Evolutionary conservation across 495 filamentous ascomycete species (phyloP), one percentile per base, ranked within the genome.

Genomic region (Penicillium bovifimosum): DNA sequence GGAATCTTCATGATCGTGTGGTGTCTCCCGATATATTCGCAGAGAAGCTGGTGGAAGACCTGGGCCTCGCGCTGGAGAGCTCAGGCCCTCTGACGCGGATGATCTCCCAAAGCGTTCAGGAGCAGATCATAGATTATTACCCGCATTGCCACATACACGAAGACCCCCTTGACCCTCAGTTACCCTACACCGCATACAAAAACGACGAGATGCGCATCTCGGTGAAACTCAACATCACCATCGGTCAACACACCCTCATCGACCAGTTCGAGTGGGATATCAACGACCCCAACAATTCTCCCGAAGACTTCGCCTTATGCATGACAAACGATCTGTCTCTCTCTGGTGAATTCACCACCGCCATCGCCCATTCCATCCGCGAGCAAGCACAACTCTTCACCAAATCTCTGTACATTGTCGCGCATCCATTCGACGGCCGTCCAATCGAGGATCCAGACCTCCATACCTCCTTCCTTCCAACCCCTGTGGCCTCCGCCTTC

Each of bases 221-320:
- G 16, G 82, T 98, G 59, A 96, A 96, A 68, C 76, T 98, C 35
- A 96, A 98, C 65, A 96, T 98, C 62, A 97, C 93, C 20, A 96
- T 98, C 66, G 95, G 93, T 2, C 86, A 88, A 54, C 88, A 95
- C 65, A 96, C 91, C 1, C 76, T 98, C 24, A 84, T 96, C 18
- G 93, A 98, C 60, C 95, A 98, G 65, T 97, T 98, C 46, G 93
- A 98, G 70, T 98, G 93, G 93, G 93, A 97, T 62, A 90, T 97
- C 62, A 97, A 97, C 66, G 92, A 96, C 60, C 84, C 90, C 0
- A 74, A 83, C 54, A 97, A 98, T 68, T 92, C 85, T 0, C 91
- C 93, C 0, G 93, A 98, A 67, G 87, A 95, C 48, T 98, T 98
- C 67, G 95, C 93, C 11, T 73, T 82, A 40, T 83, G 84, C 55